phyloP scores from a whole-genome alignment of 345 rosid species.

The Pugionium cornutum region DNA sequence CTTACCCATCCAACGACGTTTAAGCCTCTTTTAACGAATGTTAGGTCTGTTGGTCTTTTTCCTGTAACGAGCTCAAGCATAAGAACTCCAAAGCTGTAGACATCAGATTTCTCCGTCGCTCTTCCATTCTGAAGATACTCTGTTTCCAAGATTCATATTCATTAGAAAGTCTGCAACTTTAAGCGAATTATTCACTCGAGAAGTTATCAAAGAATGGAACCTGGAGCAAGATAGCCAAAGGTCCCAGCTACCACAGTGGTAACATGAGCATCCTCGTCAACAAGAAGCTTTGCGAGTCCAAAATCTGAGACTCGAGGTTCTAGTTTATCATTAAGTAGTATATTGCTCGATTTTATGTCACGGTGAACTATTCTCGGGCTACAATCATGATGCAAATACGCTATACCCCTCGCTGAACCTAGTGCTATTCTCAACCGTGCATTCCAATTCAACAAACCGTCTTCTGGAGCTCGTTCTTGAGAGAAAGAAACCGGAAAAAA shows the following conservation, averaged over 20 bases:
- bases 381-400: constrained; percentile 91
- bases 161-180: neutral
- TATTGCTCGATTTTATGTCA: constrained; percentile 92
- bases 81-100: constrained; percentile 96
- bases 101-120: constrained; percentile 93
- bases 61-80: constrained; percentile 87
- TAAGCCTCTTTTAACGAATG: constrained; percentile 75
- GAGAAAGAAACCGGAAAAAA: neutral
- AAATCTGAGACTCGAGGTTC: constrained; percentile 92
- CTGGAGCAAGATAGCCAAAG: constrained; percentile 96
- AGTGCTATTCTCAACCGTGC: constrained; percentile 69
- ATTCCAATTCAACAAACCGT: constrained; percentile 60
- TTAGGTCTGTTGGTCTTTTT: constrained; percentile 84
- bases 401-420: constrained; percentile 88
- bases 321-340: constrained; percentile 82
- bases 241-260: constrained; percentile 98
- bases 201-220: constrained; percentile 39
- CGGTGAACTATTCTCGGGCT: constrained; percentile 84
- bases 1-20: constrained; percentile 96
- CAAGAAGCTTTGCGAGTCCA: constrained; percentile 95
- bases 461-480: constrained; percentile 44
- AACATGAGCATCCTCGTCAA: constrained; percentile 86
- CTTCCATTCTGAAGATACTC: constrained; percentile 93
- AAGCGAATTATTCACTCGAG: neutral
- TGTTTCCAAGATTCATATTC: constrained; percentile 38